Conservation (phyloP, 2,329 filamentous ascomycete species). For the Arthrobotrys pseudoclavata region DNA sequence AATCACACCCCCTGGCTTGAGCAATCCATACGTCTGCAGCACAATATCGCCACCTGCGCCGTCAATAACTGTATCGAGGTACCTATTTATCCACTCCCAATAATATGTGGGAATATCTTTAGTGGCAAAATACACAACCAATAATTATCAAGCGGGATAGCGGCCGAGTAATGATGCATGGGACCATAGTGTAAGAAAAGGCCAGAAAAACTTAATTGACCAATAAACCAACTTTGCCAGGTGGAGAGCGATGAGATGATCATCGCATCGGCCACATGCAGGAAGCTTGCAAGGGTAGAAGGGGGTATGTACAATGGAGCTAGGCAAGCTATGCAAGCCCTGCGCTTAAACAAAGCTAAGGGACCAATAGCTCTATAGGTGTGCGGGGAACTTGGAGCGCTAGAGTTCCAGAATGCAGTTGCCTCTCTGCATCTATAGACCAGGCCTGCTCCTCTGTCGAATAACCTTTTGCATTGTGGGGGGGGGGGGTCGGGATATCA, state of each 20-base stretch:
- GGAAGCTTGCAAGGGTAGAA: constrained; percentile 25
- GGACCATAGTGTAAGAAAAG: constrained; percentile 15
- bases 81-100: constrained; percentile 36
- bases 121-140: constrained; percentile 32
- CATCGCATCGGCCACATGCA: constrained; percentile 50
- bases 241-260: constrained; percentile 59
- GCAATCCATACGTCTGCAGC: constrained; percentile 75
- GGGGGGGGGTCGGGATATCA: constrained; percentile 25
- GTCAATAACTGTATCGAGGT: constrained; percentile 86
- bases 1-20: constrained; percentile 81
- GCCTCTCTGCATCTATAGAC: constrained; percentile 3
- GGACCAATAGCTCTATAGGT: constrained; percentile 45
- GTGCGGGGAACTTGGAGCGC: constrained; percentile 44
- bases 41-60: constrained; percentile 90
- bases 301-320: constrained; percentile 25
- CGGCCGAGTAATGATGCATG: constrained; percentile 41
- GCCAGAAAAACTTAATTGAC: constrained; percentile 26
- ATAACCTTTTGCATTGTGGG: constrained; percentile 39
- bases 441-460: constrained; percentile 25
- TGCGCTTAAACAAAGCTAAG: constrained; percentile 49
- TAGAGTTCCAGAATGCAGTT: constrained; percentile 13
- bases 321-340: constrained; percentile 58
- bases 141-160: constrained; percentile 53
- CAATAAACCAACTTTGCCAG: constrained; percentile 43
- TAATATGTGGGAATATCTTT: constrained; percentile 8